Evolutionary conservation across 1,139 yeast genomes (phyloP), one percentile per base, ranked within the genome.

Genomic region (Saccharomyces hybrid): DNA sequence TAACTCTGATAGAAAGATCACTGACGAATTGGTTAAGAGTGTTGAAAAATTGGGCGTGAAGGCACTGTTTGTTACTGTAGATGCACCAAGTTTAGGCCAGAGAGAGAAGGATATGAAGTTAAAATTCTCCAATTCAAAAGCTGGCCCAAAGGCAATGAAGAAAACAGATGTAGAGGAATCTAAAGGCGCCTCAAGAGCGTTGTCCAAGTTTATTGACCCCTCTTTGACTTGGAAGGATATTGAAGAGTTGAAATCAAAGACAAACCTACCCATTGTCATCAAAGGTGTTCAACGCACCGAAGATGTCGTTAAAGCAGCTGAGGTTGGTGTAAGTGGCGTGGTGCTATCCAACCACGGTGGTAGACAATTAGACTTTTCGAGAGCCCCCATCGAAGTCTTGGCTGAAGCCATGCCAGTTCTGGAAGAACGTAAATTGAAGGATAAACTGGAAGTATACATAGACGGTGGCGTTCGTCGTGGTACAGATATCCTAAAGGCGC

Each of bases 31-130:
- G 62, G 82, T 88, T 28, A 76, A 78, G 60, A 86, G 85, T 62
- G 95, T 95, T 1, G 96, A 86, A 69, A 65, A 73, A 50, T 73
- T 89, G 50, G 96, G 96, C 0, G 76, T 86, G 64, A 84, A 84
- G 65, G 96, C 91, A 0, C 75, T 89, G 26, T 88, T 88, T 68
- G 82, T 89, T 54, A 89, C 96, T 0, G 97, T 90, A 3, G 98
- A 91, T 73, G 97, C 97, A 0, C 97, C 97, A 3, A 89, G 88
- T 60, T 77, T 90, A 56, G 98, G 98, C n/a, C 81, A 95, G 61
- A 82, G 98, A 63, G 97, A 91, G 82, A 82, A 68, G 54, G 71
- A 68, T 63, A 78, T 77, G 71, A 75, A 79, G 66, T 77, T 75
- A 66, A 85, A 78, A 65, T 85, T 82, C 59, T 87, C 73, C 27